These are phyloP conservation scores for Wickerhamiella slavikovae DNA, from an alignment of 805 yeast species.

Conservation along the genomic window DNA sequence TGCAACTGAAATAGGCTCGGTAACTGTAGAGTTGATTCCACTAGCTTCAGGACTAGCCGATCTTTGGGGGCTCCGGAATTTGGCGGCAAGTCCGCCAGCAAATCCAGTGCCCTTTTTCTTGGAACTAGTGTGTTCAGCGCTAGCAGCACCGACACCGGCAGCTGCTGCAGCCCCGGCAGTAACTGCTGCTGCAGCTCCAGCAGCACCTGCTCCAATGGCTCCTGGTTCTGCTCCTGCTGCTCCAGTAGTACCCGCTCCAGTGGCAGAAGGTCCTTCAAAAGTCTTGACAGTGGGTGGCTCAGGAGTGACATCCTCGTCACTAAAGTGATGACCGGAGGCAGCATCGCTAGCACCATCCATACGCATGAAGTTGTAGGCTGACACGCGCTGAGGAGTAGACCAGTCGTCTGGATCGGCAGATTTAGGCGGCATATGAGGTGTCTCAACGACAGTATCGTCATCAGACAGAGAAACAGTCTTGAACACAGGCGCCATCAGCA, in stretches of 20 bases:
- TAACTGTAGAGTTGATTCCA: neutral
- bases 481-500: constrained; percentile 11
- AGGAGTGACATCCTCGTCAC: constrained; percentile 12
- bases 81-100: neutral
- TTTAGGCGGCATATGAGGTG: constrained; percentile 9
- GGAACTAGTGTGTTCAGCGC: neutral
- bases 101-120: neutral
- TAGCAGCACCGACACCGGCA: neutral
- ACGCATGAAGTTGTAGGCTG: constrained; percentile 18
- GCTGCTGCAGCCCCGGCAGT: constrained; percentile 1
- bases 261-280: neutral
- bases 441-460: constrained; percentile 9
- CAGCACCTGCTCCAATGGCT: neutral
- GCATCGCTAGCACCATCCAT: no score
- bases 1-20: constrained; percentile 1
- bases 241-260: neutral
- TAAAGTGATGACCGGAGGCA: no score
- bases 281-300: constrained; percentile 14
- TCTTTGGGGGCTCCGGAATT: neutral
- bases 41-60: neutral
- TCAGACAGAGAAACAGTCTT: constrained; percentile 11
- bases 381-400: constrained; percentile 19
- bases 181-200: constrained; percentile 1
- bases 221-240: constrained; percentile 1
- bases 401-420: constrained; percentile 10